Conservation (phyloP, 176 grass and related monocot species). For the Oropetium thomaeum region DNA sequence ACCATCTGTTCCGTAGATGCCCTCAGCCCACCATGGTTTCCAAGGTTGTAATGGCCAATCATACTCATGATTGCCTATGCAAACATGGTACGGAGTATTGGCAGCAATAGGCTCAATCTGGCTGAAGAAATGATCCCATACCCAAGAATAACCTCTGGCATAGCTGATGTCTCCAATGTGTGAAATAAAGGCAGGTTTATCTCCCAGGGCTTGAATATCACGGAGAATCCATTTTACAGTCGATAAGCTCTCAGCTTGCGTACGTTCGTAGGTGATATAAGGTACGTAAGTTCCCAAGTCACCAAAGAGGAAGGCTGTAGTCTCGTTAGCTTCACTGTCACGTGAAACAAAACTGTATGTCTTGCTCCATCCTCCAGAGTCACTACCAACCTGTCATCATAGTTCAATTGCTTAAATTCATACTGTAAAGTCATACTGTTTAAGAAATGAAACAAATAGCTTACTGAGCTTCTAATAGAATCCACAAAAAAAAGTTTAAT, state of each 20-base stretch:
- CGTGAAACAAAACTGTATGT: slow-evolving; percentile 81
- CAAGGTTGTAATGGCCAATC: slow-evolving; percentile 96
- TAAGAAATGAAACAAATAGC: not conserved
- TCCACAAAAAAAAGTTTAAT: not conserved
- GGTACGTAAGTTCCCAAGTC: slow-evolving; percentile 92
- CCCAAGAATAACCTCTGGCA: slow-evolving; percentile 84
- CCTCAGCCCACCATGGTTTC: slow-evolving; percentile 64
- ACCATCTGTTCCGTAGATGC: slow-evolving; percentile 68
- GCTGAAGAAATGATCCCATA: slow-evolving; percentile 97
- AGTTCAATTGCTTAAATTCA: slow-evolving; percentile 17
- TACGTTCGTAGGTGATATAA: slow-evolving; percentile 74
- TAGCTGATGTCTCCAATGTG: slow-evolving; percentile 98
- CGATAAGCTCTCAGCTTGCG: slow-evolving; percentile 75
- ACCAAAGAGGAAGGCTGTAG: slow-evolving; percentile 78
- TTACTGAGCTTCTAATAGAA: not conserved
- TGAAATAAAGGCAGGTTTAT: slow-evolving; percentile 80
- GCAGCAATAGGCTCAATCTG: slow-evolving; percentile 89
- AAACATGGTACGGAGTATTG: slow-evolving; percentile 83
- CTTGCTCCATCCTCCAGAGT: slow-evolving; percentile 74
- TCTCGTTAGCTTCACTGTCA: slow-evolving; percentile 72
- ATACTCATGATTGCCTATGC: slow-evolving; percentile 98
- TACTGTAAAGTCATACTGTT: not conserved
- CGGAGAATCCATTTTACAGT: slow-evolving; percentile 89
- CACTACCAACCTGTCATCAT: slow-evolving; percentile 71
- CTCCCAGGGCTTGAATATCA: slow-evolving; percentile 78